A percentile compares a stretch with the other conserved stretches of the same genome.
Conservation (phyloP, 768 basidiomycete genomes). For the Hygrophorus russula region DNA sequence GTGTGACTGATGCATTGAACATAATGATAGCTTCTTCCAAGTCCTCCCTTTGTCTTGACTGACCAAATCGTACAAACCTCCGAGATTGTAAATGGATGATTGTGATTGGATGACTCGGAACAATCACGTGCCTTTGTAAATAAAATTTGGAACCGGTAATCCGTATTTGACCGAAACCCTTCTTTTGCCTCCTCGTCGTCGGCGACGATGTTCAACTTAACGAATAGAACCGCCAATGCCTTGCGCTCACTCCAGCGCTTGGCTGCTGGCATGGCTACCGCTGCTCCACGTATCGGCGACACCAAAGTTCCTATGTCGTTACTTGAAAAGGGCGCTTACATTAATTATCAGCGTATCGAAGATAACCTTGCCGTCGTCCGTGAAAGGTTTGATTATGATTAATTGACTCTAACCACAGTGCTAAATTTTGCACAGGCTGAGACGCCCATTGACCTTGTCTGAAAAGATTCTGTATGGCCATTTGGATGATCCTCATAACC, state of each 20-base stretch:
- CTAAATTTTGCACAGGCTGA: slow-evolving; percentile 40
- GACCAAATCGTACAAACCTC: slow-evolving; percentile 13
- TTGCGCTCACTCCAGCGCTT: slow-evolving; percentile 40
- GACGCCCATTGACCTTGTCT: slow-evolving; percentile 84
- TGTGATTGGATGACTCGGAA: no score
- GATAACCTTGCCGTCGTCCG: slow-evolving; percentile 89
- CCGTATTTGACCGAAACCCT: no score
- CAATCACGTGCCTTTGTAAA: no score
- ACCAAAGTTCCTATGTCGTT: slow-evolving; percentile 85
- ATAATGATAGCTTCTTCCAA: slow-evolving; percentile 16
- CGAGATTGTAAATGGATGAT: no score
- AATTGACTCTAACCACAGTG: not conserved
- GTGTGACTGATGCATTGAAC: slow-evolving; percentile 8
- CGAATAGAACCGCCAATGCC: slow-evolving; percentile 41
- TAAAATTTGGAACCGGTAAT: no score
- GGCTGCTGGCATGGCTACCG: slow-evolving; percentile 73
- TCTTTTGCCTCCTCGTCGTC: not conserved
- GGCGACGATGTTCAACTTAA: slow-evolving; percentile 51
- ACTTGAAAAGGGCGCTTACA: slow-evolving; percentile 71
- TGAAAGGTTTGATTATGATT: slow-evolving; percentile 41
- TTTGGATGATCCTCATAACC: slow-evolving; percentile 85
- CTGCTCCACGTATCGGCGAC: slow-evolving; percentile 70
- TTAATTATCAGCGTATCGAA: slow-evolving; percentile 97
- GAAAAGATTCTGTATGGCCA: slow-evolving; percentile 99
- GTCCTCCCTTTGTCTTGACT: slow-evolving; percentile 8